These are phyloP conservation scores for Manihot esculenta DNA, from an alignment of 441 rosid species.

Conservation along the genomic window DNA sequence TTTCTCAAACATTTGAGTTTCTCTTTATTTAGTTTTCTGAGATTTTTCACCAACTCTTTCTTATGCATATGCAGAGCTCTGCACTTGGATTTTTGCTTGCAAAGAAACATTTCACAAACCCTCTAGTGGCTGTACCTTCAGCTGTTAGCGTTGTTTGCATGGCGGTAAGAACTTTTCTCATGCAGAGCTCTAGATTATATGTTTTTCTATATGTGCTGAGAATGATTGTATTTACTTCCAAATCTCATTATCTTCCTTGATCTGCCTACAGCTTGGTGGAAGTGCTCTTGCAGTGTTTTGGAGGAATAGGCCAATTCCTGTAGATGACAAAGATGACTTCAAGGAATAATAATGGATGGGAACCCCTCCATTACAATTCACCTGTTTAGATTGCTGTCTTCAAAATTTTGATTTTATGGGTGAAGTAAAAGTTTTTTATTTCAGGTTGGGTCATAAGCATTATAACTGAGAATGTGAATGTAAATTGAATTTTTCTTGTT, in stretches of 20 bases:
- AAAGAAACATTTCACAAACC: slow-evolving; percentile 88
- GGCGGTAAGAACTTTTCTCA: slow-evolving; percentile 59
- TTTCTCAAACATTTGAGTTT: not conserved
- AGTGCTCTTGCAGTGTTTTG: slow-evolving; percentile 89
- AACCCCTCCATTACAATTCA: not conserved
- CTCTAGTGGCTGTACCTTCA: slow-evolving; percentile 95
- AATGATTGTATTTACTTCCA: not conserved
- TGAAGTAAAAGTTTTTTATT: not conserved
- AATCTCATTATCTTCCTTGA: slow-evolving; percentile 6
- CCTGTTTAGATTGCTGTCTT: not conserved
- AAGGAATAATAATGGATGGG: slow-evolving; percentile 44
- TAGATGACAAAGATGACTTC: slow-evolving; percentile 89
- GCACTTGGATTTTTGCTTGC: slow-evolving; percentile 95
- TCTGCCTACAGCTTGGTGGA: slow-evolving; percentile 70
- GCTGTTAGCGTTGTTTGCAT: slow-evolving; percentile 96
- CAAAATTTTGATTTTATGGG: no score
- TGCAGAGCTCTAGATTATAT: not conserved
- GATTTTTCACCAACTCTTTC: not conserved
- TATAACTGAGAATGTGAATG: not conserved
- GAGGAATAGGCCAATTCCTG: slow-evolving; percentile 79
- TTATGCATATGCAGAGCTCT: slow-evolving; percentile 60
- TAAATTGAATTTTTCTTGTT: slow-evolving; percentile 1
- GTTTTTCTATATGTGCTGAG: not conserved
- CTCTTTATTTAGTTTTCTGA: not conserved
- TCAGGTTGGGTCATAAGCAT: not conserved